Evolutionary conservation across 2,329 filamentous ascomycete species (phyloP).

Genomic region (Scytalidium sp.): DNA sequence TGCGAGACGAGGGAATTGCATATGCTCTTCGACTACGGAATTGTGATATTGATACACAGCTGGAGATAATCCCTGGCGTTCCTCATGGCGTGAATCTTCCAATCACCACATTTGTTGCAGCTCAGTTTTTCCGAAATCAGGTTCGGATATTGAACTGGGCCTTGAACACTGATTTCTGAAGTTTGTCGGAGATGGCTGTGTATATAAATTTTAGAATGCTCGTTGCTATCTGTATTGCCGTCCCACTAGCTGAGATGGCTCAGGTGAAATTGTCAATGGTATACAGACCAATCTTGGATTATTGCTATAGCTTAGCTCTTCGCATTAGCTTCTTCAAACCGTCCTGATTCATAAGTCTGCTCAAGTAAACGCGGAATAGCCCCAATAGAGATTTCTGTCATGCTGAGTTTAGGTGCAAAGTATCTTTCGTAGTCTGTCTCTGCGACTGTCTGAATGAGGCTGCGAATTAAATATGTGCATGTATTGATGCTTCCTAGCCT

Average conservation of each 20-base stretch:
- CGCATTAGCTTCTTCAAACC: not conserved
- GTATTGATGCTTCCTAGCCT: not conserved
- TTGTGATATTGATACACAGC: not conserved
- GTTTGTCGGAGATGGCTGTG: not conserved
- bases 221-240: not conserved
- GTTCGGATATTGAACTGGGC: not conserved
- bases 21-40: not conserved
- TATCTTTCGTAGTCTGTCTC: not conserved
- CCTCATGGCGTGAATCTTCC: not conserved
- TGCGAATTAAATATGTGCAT: not conserved
- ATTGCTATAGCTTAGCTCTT: not conserved
- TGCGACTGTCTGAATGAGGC: not conserved
- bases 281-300: no score
- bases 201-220: not conserved
- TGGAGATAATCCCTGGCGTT: not conserved
- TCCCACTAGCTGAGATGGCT: no score
- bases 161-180: not conserved
- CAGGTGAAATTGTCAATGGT: no score
- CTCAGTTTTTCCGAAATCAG: not conserved
- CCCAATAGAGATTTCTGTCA: not conserved
- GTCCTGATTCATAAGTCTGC: not conserved
- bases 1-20: slow-evolving; percentile 2
- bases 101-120: not conserved
- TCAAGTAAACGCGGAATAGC: not conserved
- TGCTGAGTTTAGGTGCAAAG: not conserved